Evolutionary conservation across 805 yeast species (phyloP), one percentile per base, ranked within the genome.

Genomic region (Metschnikowia picachoensis): DNA sequence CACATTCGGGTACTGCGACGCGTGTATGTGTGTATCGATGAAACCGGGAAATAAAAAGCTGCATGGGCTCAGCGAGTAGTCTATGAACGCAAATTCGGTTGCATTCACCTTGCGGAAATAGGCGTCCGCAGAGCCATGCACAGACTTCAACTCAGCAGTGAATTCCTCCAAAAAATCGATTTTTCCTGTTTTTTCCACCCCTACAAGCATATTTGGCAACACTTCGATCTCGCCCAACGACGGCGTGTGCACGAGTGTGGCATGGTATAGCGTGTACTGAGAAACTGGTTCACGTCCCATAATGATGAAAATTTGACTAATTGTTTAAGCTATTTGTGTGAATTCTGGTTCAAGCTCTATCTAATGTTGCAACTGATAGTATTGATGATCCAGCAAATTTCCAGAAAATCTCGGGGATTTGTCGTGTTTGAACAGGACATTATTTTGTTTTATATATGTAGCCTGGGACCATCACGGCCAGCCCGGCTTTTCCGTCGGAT

Each of bases 231-330:
- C 60, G 1, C 81, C 83, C 14, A 86, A 60, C 1, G 41, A 50
- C 1, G 94, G 90, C 0, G 92, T 82, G 61, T 88, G 94, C 10
- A 84, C 76, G 48, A 87, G 74, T 1, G 90, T 82, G 5, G 95
- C 96, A 52, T 73, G 74, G 63, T 77, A 84, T 3, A 83, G 68
- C 0, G 78, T 73, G 55, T 69, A 70, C 3, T 32, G 25, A 20
- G 25, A 20, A 20, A 20, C 25, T 20, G 25, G 25, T 20, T 4
- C 25, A 20, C 25, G 25, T 20, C 25, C 25, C 25, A 20, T 20
- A 20, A 20, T 20, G 8, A n/a, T n/a, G n/a, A n/a, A n/a, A n/a
- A n/a, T n/a, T n/a, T n/a, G n/a, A n/a, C n/a, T n/a, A n/a, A n/a
- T n/a, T n/a, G n/a, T n/a, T n/a, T n/a, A n/a, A n/a, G 25, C 25